A percentile compares a stretch with the other conserved stretches of the same genome.
These are phyloP conservation scores for Kodamaea arcana DNA, from an alignment of 1,139 yeast species.

Conservation along the genomic window DNA sequence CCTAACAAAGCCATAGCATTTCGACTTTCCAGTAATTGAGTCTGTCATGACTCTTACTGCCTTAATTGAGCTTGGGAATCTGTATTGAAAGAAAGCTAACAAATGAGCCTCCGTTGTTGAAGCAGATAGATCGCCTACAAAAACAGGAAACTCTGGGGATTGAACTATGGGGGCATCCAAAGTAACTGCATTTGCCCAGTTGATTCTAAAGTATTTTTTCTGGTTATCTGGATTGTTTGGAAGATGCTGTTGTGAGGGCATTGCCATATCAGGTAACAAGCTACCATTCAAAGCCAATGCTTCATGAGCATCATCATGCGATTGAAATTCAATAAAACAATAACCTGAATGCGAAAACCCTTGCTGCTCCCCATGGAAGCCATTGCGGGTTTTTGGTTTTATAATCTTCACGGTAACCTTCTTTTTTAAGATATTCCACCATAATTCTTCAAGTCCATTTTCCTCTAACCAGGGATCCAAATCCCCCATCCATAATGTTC, in stretches of 20 bases:
- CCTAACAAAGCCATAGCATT: constrained; percentile 75
- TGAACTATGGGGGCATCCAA: constrained; percentile 49
- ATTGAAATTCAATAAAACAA: constrained; percentile 67
- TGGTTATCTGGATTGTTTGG: constrained; percentile 50
- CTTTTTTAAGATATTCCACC: constrained; percentile 49
- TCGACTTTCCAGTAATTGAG: constrained; percentile 64
- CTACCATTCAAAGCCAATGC: constrained; percentile 65
- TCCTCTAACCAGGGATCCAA: constrained; percentile 74
- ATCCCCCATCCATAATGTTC: constrained; percentile 78
- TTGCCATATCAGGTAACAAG: constrained; percentile 53
- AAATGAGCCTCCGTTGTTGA: constrained; percentile 68
- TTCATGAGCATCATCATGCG: constrained; percentile 59
- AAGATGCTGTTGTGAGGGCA: constrained; percentile 42
- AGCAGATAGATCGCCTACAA: constrained; percentile 78
- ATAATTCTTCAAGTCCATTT: constrained; percentile 50
- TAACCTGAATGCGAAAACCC: constrained; percentile 61
- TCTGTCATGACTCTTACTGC: constrained; percentile 76
- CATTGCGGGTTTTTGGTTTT: constrained; percentile 33
- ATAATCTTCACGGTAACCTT: constrained; percentile 50
- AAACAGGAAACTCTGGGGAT: constrained; percentile 56
- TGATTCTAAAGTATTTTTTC: constrained; percentile 58
- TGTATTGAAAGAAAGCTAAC: constrained; percentile 60
- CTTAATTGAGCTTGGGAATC: constrained; percentile 57
- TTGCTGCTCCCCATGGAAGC: constrained; percentile 18
- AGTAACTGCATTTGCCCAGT: constrained; percentile 73